These are phyloP conservation scores for Fusarium setosum DNA, from an alignment of 2,329 filamentous ascomycete genomes.

Conservation along the genomic window DNA sequence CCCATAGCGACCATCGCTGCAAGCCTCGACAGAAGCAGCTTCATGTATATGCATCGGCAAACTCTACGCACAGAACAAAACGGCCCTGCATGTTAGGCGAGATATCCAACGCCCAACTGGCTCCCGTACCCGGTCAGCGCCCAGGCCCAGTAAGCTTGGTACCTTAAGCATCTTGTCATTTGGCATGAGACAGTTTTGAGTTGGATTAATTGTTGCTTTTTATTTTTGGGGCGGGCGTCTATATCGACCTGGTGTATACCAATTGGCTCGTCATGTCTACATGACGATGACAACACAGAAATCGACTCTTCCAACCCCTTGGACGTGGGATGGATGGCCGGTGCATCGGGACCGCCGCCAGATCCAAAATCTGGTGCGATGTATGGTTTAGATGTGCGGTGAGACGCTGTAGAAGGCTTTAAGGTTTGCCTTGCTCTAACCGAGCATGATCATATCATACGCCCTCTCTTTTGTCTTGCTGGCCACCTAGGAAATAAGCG, in stretches of 20 bases:
- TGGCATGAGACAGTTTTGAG: background rate
- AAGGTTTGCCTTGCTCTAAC: conserved; percentile 7
- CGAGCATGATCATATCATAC: conserved; percentile 19
- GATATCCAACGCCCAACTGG: background rate
- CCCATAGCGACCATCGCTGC: conserved; percentile 13
- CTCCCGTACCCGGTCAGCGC: background rate
- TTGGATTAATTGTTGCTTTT: conserved; percentile 3
- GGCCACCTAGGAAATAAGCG: conserved; percentile 36
- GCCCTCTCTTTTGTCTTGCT: background rate
- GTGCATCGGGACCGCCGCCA: background rate
- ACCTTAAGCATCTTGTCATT: conserved; percentile 10
- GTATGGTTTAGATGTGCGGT: conserved; percentile 3
- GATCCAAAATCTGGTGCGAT: background rate
- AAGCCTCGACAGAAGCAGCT: conserved; percentile 10
- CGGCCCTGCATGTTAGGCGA: conserved; percentile 9
- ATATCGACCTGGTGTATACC: background rate
- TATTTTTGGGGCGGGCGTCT: background rate
- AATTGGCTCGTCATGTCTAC: background rate
- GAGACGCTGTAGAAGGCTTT: background rate
- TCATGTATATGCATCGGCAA: conserved; percentile 9
- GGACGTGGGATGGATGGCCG: background rate
- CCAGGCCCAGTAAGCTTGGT: background rate
- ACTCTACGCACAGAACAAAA: conserved; percentile 3
- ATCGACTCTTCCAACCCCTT: background rate
- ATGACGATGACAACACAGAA: background rate